These are phyloP conservation scores for Bertia moriformis DNA, from an alignment of 2,329 filamentous ascomycete species.

Conservation along the genomic window DNA sequence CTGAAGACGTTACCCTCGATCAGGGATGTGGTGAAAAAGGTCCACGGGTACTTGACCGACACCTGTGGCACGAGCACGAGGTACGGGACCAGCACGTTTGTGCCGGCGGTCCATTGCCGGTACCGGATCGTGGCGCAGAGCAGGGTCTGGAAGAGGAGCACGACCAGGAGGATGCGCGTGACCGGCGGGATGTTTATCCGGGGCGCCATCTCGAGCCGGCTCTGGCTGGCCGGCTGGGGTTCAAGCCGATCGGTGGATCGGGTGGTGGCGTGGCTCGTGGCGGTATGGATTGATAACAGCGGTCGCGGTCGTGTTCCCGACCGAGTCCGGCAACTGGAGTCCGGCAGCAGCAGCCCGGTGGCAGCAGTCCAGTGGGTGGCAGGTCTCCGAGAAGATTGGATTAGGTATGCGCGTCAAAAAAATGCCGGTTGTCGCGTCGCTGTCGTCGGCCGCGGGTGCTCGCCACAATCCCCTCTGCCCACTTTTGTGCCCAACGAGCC, in stretches of 20 bases:
- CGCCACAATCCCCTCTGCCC: too few species aligned
- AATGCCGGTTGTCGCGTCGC: too few species aligned
- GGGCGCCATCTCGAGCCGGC: constrained; percentile 57
- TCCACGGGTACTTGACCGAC: constrained; percentile 85
- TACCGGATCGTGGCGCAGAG: constrained; percentile 70
- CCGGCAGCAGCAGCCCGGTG: too few species aligned
- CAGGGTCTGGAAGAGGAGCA: constrained; percentile 62
- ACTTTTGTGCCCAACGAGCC: too few species aligned
- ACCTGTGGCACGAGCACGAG: constrained; percentile 72
- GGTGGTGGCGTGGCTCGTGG: constrained; percentile 1
- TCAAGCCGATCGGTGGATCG: constrained; percentile 3
- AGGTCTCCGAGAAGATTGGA: too few species aligned
- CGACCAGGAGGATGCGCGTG: constrained; percentile 67
- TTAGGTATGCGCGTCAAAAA: too few species aligned
- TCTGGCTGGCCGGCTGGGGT: constrained; percentile 6
- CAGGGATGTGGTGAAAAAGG: constrained; percentile 69
- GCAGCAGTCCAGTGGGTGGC: too few species aligned
- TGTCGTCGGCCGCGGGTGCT: too few species aligned
- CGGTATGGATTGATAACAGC: too few species aligned
- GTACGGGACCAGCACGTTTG: constrained; percentile 65
- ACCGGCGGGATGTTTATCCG: constrained; percentile 87
- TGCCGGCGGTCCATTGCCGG: constrained; percentile 48
- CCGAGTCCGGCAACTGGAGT: too few species aligned
- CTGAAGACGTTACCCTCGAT: constrained; percentile 91
- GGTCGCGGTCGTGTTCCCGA: too few species aligned